phyloP scores from a whole-genome alignment of 352 stramenopile genomes.

The Globisporangium nagaii region DNA sequence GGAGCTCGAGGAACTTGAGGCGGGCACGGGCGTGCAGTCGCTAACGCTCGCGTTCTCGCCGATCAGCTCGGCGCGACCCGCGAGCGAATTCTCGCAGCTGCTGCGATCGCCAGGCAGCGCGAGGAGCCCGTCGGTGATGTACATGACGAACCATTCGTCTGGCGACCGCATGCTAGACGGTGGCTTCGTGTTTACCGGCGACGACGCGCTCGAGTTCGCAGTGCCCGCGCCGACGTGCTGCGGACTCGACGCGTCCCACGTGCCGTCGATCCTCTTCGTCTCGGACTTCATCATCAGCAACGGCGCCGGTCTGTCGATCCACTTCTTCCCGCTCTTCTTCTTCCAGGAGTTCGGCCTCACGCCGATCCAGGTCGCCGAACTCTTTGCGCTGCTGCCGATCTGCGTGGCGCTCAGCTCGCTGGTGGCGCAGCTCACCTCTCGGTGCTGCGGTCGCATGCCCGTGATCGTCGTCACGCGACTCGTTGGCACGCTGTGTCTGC shows the following conservation, averaged over 20 bases:
- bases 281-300: slow-evolving; percentile 73
- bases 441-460: slow-evolving; percentile 35
- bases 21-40: neutral
- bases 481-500: slow-evolving; percentile 31
- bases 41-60: slow-evolving; percentile 13
- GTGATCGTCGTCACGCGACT: slow-evolving; percentile 42
- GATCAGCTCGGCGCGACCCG: slow-evolving; percentile 5
- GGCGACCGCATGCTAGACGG: slow-evolving; percentile 3
- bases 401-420: slow-evolving; percentile 38
- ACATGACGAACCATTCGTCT: slow-evolving; percentile 11
- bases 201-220: slow-evolving; percentile 3
- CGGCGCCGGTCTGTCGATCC: slow-evolving; percentile 46
- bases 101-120: slow-evolving; percentile 9
- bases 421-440: slow-evolving; percentile 36
- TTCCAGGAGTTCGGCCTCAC: slow-evolving; percentile 44
- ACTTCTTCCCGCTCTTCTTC: slow-evolving; percentile 69
- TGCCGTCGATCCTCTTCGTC: slow-evolving; percentile 55
- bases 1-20: slow-evolving; percentile 12
- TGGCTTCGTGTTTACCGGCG: slow-evolving; percentile 16
- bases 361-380: slow-evolving; percentile 43
- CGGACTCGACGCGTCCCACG: slow-evolving; percentile 31
- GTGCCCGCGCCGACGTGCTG: slow-evolving; percentile 17
- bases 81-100: slow-evolving; percentile 31
- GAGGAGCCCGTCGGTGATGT: slow-evolving; percentile 6
- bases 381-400: slow-evolving; percentile 52